Base-by-base conservation (phyloP, 345 rosid genomes). In the Rhizophora apiculata region DNA sequence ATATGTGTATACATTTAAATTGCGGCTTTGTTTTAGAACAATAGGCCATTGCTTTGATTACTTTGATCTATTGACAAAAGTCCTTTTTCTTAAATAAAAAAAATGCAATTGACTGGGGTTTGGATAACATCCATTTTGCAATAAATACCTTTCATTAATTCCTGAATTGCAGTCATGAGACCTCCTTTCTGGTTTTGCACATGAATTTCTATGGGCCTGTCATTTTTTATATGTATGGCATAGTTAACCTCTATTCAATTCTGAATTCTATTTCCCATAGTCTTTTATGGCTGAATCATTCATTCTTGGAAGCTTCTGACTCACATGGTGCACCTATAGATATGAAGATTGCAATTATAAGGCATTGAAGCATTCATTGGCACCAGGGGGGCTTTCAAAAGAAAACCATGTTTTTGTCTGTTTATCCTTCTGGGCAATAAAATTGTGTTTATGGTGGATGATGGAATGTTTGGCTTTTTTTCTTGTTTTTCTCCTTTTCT, bases 281-380 rank as follows among this genome's bases (percentile, higher is more conserved):
- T 57, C 10, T 27, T 48, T 55, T 34, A 27, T 64, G 69, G 24
- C 24, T 59, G 30, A 36, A 8, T 51, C 21, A 30, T 64, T 49
- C 19, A 46, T 39, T 69, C 48, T 39, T 5, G 6, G 48, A 67
- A 34, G 24, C 69, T 52, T 55, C 26, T 54, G 63, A 39, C 36
- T 49, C 29, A 16, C 27, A 48, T 24, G 61, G 21, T 31, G 22
- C 34, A 16, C 11, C 57, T 54, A n/a, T 16, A 32, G 27, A 36
- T 62, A 29, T 61, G 36, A 32, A 66, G 60, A 46, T n/a, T 62
- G 46, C 43, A 56, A 39, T 37, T 46, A 26, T 39, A 59, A 68
- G 34, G 53, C 36, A 22, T 26, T 24, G 20, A 60, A 52, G 36
- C 19, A 32, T 2, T 54, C 48, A 53, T 53, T 62, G 20, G 56